Conservation (phyloP, 768 basidiomycete genomes). For the Pleurotus giganteus region DNA sequence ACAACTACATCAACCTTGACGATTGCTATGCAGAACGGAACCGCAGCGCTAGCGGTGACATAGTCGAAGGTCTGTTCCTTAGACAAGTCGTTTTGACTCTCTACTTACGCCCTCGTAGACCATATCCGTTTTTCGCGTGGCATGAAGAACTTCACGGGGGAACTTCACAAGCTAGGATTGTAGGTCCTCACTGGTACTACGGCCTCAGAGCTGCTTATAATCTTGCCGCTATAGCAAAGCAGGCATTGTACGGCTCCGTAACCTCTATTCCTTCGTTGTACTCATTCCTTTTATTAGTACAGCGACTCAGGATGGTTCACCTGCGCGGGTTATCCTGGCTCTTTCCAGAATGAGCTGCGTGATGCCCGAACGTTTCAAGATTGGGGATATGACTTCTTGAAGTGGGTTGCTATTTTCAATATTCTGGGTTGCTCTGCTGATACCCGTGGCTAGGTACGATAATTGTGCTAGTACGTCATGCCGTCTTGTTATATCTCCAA, state of each 20-base stretch:
- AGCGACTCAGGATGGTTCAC: constrained; percentile 68
- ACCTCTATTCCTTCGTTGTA: not conserved
- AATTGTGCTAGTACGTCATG: constrained; percentile 47
- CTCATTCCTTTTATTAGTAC: constrained; percentile 32
- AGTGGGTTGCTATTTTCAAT: constrained; percentile 34
- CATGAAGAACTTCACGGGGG: constrained; percentile 52
- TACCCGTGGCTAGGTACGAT: constrained; percentile 37
- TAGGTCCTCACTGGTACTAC: constrained; percentile 25
- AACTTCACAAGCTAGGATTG: constrained; percentile 61
- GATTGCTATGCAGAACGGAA: constrained; percentile 64
- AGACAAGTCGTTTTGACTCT: not conserved
- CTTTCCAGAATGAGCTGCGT: constrained; percentile 56
- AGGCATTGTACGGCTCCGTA: constrained; percentile 33
- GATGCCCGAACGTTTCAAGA: constrained; percentile 56
- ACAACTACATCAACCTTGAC: constrained; percentile 60
- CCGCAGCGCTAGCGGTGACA: constrained; percentile 46
- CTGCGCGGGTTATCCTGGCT: constrained; percentile 65
- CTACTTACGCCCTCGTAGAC: constrained; percentile 29
- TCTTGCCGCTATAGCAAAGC: constrained; percentile 29
- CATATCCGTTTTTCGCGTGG: constrained; percentile 50
- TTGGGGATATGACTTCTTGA: constrained; percentile 69
- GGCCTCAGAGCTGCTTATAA: not conserved
- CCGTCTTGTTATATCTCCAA: not conserved
- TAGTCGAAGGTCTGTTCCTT: constrained; percentile 44
- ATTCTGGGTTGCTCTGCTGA: not conserved